Conservation (phyloP, 345 rosid species). For the Eucalyptus pauciflora region DNA sequence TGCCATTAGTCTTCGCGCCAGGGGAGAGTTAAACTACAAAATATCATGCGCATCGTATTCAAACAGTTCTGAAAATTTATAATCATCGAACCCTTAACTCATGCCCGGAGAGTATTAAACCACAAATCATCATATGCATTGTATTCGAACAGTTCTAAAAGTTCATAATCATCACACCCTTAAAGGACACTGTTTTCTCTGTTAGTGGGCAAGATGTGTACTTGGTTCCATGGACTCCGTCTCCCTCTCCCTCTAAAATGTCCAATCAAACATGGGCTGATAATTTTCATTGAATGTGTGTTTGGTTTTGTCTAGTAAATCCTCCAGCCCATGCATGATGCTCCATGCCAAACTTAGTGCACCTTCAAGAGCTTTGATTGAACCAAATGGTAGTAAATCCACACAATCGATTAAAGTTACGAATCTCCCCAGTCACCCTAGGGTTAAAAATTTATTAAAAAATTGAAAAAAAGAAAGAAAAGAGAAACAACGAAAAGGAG, state of each 20-base stretch:
- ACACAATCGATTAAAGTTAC: not conserved
- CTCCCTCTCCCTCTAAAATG: not conserved
- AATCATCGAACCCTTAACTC: not conserved
- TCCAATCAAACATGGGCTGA: not conserved
- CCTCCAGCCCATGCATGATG: not conserved
- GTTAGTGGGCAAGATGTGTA: not conserved
- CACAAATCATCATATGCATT: not conserved
- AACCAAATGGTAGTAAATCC: not conserved
- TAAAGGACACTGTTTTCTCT: not conserved
- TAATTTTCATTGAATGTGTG: not conserved
- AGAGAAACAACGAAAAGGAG: not conserved
- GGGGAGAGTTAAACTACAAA: not conserved
- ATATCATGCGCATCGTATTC: not conserved
- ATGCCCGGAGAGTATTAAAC: not conserved
- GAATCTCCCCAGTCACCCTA: not conserved
- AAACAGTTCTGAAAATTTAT: not conserved
- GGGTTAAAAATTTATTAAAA: not conserved
- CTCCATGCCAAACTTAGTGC: not conserved
- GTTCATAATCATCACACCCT: not conserved
- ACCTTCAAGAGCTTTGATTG: not conserved
- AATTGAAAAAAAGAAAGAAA: not conserved
- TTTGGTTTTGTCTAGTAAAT: not conserved
- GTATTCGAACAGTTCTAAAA: not conserved
- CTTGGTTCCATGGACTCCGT: not conserved
- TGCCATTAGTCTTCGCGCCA: not conserved